phyloP scores from a whole-genome alignment of 2,329 filamentous ascomycete genomes.

The Penicillium sclerotigenum region DNA sequence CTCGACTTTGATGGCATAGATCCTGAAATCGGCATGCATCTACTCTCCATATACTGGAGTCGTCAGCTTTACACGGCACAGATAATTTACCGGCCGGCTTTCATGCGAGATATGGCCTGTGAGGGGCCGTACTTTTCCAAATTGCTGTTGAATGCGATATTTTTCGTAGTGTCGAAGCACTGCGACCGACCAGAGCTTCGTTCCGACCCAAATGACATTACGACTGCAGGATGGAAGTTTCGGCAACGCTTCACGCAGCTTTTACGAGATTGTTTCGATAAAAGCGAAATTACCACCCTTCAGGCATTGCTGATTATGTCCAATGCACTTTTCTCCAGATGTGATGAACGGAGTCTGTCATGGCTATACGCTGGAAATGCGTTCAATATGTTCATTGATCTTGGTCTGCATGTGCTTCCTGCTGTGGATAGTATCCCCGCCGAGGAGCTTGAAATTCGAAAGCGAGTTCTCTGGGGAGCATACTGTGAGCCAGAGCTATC shows the following conservation, averaged over 20 bases:
- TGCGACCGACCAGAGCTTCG: constrained; percentile 47
- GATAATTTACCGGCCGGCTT: constrained; percentile 52
- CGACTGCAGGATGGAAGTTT: constrained; percentile 51
- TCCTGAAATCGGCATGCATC: constrained; percentile 51
- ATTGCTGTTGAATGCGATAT: constrained; percentile 52
- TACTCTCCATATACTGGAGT: constrained; percentile 54
- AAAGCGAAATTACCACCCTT: constrained; percentile 53
- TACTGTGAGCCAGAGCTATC: constrained; percentile 29
- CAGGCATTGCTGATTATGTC: constrained; percentile 54
- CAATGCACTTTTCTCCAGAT: constrained; percentile 50
- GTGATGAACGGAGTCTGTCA: constrained; percentile 51
- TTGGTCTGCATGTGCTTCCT: constrained; percentile 49
- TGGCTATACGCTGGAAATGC: constrained; percentile 55
- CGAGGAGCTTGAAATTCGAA: constrained; percentile 47
- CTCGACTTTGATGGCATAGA: constrained; percentile 58
- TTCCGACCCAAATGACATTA: constrained; percentile 45
- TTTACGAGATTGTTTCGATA: constrained; percentile 47
- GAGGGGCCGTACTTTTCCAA: constrained; percentile 53
- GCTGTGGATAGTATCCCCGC: constrained; percentile 40
- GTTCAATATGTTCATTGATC: constrained; percentile 53
- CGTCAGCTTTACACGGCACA: constrained; percentile 51
- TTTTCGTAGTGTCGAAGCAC: constrained; percentile 49
- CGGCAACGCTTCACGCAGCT: constrained; percentile 48
- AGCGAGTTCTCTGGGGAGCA: constrained; percentile 48
- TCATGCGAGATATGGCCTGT: constrained; percentile 52